Evolutionary conservation across 345 rosid species (phyloP).

Genomic region (Eucalyptus microcorys): DNA sequence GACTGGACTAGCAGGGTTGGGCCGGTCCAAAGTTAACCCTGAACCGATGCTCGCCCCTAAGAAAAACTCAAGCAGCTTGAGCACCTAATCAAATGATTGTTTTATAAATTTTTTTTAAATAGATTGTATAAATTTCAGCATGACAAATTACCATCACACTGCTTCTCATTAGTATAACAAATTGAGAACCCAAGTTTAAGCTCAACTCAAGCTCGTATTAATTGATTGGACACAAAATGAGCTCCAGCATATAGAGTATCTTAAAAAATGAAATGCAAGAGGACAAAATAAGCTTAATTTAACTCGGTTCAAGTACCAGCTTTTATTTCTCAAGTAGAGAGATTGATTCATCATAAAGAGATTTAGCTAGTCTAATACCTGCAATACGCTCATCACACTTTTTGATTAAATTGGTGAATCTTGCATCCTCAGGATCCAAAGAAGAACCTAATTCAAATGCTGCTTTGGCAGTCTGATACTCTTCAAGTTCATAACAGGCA

Average conservation of each 20-base stretch:
- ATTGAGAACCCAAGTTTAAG: background rate
- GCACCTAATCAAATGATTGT: background rate
- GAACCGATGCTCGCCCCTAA: too few species aligned
- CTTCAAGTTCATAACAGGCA: slow-evolving; percentile 90
- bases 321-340: background rate
- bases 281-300: background rate
- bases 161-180: background rate
- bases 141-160: background rate
- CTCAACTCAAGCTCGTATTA: background rate
- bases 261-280: background rate
- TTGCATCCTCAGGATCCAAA: slow-evolving; percentile 38
- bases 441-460: slow-evolving; percentile 65
- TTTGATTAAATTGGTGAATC: slow-evolving; percentile 59
- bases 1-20: too few species aligned
- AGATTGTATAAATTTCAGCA: background rate
- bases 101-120: background rate
- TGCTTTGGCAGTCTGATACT: slow-evolving; percentile 72
- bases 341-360: background rate
- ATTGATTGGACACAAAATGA: background rate
- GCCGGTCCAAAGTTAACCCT: too few species aligned
- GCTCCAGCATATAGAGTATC: background rate
- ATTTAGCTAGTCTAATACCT: slow-evolving; percentile 13
- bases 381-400: slow-evolving; percentile 54
- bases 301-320: background rate
- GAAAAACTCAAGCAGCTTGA: background rate